Base-by-base conservation (phyloP, 164 flowering plant genomes). In the Dillenia suffruticosa region DNA sequence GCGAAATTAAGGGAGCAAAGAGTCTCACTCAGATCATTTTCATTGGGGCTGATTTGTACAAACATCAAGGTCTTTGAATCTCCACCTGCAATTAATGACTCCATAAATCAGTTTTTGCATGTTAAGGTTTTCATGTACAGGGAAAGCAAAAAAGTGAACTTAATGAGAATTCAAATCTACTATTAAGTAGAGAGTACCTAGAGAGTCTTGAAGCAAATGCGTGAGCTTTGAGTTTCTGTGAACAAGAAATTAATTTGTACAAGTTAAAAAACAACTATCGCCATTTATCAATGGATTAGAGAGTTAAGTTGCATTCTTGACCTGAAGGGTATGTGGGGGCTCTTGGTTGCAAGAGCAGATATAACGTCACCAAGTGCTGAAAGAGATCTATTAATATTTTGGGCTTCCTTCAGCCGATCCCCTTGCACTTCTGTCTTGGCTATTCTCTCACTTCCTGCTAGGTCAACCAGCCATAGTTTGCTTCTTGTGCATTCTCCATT, bases 301-400 rank as follows among this genome's bases (percentile, higher is more conserved):
- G 40, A 7, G 40, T 32, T 32, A 4, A 22, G 12, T 44, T 62
- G 40, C 24, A 44, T 56, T 22, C 40, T 62, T 45, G 56, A 89
- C 99, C 99, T 91, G 81, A 88, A 95, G 19, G 99, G 97, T 10
- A 95, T 76, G 66, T 95, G 97, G 32, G 92, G 79, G 67, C 96
- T 88, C 79, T 86, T 92, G 61, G 82, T 88, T 54, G 97, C 92
- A 72, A 95, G 90, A 54, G 97, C 80, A 15, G 94, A 90, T 78
- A 95, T 92, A 40, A 95, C 99, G 75, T 95, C 99, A 9, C 97
- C 99, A 57, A 95, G 97, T 15, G 99, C 99, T 48, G 97, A 92
- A 46, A 95, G 85, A 32, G 99, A 95, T 74, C 84, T 75, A 59
- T 95, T 95, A 52, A 92, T 95, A 58, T 88, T 95, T 70, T 95